Conservation (phyloP, 345 rosid genomes). For the Garcia nutans region DNA sequence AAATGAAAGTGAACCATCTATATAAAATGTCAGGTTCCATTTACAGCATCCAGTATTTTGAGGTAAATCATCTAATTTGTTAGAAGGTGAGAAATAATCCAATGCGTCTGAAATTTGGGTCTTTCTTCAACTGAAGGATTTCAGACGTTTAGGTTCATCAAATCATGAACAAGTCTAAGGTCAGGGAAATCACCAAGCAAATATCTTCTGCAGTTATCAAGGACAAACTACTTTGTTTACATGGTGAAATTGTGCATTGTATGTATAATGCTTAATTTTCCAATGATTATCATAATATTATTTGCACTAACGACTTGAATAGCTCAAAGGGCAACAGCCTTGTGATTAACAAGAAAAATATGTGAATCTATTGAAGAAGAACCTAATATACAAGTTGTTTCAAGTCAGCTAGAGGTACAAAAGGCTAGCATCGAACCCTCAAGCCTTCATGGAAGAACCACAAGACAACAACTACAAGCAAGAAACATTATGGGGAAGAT, state of each 20-base stretch:
- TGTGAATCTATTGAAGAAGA: background rate
- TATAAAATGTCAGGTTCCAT: background rate
- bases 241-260: background rate
- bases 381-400: background rate
- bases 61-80: background rate
- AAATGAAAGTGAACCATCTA: background rate
- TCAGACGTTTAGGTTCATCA: background rate
- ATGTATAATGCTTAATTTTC: background rate
- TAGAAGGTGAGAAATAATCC: background rate
- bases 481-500: slow-evolving; percentile 12
- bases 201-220: background rate
- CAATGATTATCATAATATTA: too few relatives aligned
- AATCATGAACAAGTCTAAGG: background rate
- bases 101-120: background rate
- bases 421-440: slow-evolving; percentile 5
- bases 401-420: background rate
- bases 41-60: background rate
- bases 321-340: background rate
- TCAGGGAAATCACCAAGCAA: background rate
- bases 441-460: background rate
- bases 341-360: background rate
- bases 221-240: background rate
- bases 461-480: background rate
- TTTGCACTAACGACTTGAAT: background rate
- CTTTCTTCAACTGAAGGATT: background rate